Evolutionary conservation across 140 eudicot genomes (phyloP), one percentile per base, ranked within the genome.

Genomic region (Ambrosia hybrid): DNA sequence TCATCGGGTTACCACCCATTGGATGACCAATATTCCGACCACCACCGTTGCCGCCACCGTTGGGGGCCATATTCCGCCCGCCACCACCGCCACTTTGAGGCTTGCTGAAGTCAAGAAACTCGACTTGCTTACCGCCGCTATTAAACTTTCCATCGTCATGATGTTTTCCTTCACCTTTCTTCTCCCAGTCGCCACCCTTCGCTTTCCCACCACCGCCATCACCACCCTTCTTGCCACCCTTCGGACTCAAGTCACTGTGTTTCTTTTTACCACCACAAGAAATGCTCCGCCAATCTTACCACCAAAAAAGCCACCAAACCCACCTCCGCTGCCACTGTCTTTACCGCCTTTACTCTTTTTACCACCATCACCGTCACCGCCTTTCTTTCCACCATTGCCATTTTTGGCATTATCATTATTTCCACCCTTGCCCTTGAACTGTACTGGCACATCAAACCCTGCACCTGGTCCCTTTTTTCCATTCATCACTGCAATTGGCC

Each of bases 391-490:
- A 8, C 80, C 82, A 9, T 65, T 73, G 3, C 74, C 81, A 53
- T 72, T 84, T 36, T 84, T 82, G n/a, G 65, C 71, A 64, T 48
- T 48, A 48, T 79, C 86, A 75, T 64, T 63, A 38, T 73, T 80
- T 49, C 91, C 93, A 38, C 74, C 74, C 65, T 78, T 82, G 34
- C 91, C 88, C 83, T 81, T 85, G 52, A 79, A 67, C 26, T 82
- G 80, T 12, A 72, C 68, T 67, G 86, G 80, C 57, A 83, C 6
- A 16, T 80, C 86, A 68, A 80, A 80, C 76, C 85, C 86, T 65
- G 88, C 85, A 66, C 86, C 83, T 57, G 75, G 81, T 33, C 83
- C 84, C 68, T 84, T 84, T 72, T 80, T 81, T 43, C 74, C 77
- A 66, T 81, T 85, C 78, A 75, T 82, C 85, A 82, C 68, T 34